Conservation (phyloP, 2,329 filamentous ascomycete genomes). For the Diatrype stigma region DNA sequence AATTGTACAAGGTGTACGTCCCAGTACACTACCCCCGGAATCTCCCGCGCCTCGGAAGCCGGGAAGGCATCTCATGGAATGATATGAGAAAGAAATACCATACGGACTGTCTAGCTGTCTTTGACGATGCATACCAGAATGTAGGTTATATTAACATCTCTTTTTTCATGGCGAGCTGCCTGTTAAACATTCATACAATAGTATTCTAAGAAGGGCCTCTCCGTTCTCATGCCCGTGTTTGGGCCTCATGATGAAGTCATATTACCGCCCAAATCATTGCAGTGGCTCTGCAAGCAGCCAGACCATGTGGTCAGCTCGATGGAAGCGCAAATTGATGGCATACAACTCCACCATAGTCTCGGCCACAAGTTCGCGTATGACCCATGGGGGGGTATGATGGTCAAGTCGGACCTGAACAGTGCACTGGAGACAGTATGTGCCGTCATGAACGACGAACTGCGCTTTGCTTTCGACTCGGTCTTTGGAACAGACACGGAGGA, state of each 20-base stretch:
- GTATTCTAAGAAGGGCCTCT: constrained; percentile 38
- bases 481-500: constrained; percentile 30
- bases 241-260: constrained; percentile 37
- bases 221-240: constrained; percentile 37
- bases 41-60: too few relatives aligned
- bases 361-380: constrained; percentile 28
- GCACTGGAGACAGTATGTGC: constrained; percentile 30
- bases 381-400: constrained; percentile 22
- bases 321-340: constrained; percentile 34
- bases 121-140: constrained; percentile 18
- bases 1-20: too few relatives aligned
- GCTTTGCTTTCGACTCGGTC: constrained; percentile 28
- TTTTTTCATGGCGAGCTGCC: not conserved
- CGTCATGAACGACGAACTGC: constrained; percentile 32
- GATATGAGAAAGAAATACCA: constrained; percentile 14
- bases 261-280: constrained; percentile 35
- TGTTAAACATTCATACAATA: constrained; percentile 12
- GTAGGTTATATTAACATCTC: constrained; percentile 7
- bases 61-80: too few relatives aligned
- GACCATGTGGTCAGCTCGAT: constrained; percentile 30
- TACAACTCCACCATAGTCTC: constrained; percentile 33
- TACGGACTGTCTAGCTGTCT: constrained; percentile 10
- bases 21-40: too few relatives aligned
- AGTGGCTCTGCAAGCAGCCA: constrained; percentile 36
- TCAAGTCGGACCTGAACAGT: constrained; percentile 33